phyloP scores from a whole-genome alignment of 1,139 yeast species.

The Taiozyma sp. region DNA sequence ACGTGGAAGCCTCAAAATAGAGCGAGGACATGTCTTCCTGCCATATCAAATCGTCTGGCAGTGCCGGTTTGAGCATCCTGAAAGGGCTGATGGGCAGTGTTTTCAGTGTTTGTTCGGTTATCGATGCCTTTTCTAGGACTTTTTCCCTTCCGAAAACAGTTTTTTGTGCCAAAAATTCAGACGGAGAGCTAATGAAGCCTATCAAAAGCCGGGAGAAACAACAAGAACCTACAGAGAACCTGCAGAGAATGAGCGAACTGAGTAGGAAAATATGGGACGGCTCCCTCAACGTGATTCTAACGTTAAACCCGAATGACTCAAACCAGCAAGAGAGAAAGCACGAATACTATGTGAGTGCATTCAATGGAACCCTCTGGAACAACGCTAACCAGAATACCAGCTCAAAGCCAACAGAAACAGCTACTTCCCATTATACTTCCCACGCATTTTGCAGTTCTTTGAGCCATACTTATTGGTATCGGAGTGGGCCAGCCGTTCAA shows the following conservation, averaged over 20 bases:
- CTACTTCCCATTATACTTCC: conserved; percentile 50
- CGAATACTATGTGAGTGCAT: conserved; percentile 18
- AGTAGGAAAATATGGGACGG: conserved; percentile 51
- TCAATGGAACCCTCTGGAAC: background rate
- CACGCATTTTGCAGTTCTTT: conserved; percentile 39
- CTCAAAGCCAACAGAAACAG: conserved; percentile 37
- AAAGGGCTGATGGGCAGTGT: background rate
- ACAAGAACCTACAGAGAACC: too few relatives aligned
- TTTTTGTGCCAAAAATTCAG: background rate
- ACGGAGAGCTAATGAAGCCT: too few relatives aligned
- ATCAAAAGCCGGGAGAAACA: background rate
- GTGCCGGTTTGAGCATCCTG: background rate
- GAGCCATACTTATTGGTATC: conserved; percentile 32
- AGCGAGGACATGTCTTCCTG: conserved; percentile 1
- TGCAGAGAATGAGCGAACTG: conserved; percentile 12
- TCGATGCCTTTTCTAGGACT: background rate
- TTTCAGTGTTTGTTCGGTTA: background rate
- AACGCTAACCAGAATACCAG: background rate
- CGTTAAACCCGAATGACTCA: conserved; percentile 27
- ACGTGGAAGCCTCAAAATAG: conserved; percentile 4
- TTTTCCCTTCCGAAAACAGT: background rate
- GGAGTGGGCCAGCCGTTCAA: conserved; percentile 27
- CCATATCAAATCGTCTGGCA: conserved; percentile 12
- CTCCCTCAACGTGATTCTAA: conserved; percentile 39
- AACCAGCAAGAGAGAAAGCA: conserved; percentile 19